Base-by-base conservation (phyloP, 1,139 yeast species). In the Saccharomycopsis hybrid region DNA sequence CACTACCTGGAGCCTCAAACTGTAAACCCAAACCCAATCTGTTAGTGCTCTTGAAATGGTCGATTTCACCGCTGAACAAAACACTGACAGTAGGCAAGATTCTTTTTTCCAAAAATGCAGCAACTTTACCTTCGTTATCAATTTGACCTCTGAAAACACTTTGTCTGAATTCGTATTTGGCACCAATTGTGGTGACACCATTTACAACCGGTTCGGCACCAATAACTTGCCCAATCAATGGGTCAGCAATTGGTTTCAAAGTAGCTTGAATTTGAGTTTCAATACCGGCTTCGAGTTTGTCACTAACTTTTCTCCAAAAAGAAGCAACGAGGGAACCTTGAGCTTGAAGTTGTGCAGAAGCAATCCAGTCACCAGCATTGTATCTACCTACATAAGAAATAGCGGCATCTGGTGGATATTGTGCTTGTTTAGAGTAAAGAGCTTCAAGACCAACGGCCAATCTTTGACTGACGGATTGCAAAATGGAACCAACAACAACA, bases 131-230 rank as follows among this genome's bases (percentile, higher is more conserved):
- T 55, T 77, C 75, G 50, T 95, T 81, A 70, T 90, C 97, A 56
- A 92, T 65, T 70, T 90, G 96, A 63, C 97, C 97, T 70, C 98
- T 83, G 80, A 88, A 89, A 52, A 88, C 84, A 55, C 95, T 84
- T 71, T 89, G 95, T 73, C 97, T 89, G 78, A 89, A 94, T 73
- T 92, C 98, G 71, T 92, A 92, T 73, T 90, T 92, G 62, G 97
- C 96, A 70, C 97, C 98, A 53, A 92, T 68, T 56, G 97, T 86
- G 61, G 99, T 90, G 61, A 79, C 78, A 63, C 96, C 97, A 65
- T 90, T 97, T 54, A 88, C 76, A 48, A 83, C 81, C 43, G 95
- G 90, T 68, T 83, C 85, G 62, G 77, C 76, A 52, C 87, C 87
- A 58, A 87, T 80, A 56, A 94, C 87, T 52, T 86, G 80, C 54